Evolutionary conservation across 2,329 filamentous ascomycete species (phyloP).

Genomic region (Penicillium sp.): DNA sequence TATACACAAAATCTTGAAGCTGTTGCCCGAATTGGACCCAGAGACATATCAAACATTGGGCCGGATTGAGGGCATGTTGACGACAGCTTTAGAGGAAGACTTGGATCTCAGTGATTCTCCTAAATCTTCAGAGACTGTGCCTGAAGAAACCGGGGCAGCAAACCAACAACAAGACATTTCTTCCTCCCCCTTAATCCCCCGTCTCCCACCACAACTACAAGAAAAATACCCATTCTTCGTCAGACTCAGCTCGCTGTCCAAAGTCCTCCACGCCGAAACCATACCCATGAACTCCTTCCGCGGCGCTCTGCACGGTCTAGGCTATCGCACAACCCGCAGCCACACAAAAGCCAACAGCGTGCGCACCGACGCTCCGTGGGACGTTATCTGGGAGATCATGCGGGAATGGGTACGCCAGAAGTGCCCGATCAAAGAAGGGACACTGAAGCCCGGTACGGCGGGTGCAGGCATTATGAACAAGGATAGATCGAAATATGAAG

Average conservation of each 20-base stretch:
- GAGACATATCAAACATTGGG: slow-evolving; percentile 73
- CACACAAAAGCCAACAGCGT: slow-evolving; percentile 87
- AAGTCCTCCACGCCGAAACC: slow-evolving; percentile 72
- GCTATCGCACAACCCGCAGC: slow-evolving; percentile 78
- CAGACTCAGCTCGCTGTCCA: slow-evolving; percentile 68
- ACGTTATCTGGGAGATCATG: slow-evolving; percentile 87
- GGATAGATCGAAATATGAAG: slow-evolving; percentile 21
- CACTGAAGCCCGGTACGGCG: slow-evolving; percentile 57
- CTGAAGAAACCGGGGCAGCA: neutral
- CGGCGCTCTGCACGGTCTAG: slow-evolving; percentile 74
- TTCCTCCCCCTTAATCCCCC: slow-evolving; percentile 35
- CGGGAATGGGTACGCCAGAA: slow-evolving; percentile 84
- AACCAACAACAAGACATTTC: slow-evolving; percentile 2
- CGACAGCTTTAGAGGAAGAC: slow-evolving; percentile 77
- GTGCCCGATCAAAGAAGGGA: slow-evolving; percentile 67
- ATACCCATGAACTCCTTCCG: slow-evolving; percentile 75
- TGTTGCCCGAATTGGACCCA: slow-evolving; percentile 63
- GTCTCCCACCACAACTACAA: slow-evolving; percentile 56
- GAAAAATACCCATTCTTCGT: slow-evolving; percentile 72
- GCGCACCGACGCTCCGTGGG: slow-evolving; percentile 91
- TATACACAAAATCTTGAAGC: slow-evolving; percentile 70
- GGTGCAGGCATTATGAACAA: slow-evolving; percentile 65
- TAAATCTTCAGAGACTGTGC: neutral
- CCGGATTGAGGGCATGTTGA: slow-evolving; percentile 87
- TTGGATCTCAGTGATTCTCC: slow-evolving; percentile 21